Conservation (phyloP, 2,329 filamentous ascomycete species). For the Diaporthe sp. region DNA sequence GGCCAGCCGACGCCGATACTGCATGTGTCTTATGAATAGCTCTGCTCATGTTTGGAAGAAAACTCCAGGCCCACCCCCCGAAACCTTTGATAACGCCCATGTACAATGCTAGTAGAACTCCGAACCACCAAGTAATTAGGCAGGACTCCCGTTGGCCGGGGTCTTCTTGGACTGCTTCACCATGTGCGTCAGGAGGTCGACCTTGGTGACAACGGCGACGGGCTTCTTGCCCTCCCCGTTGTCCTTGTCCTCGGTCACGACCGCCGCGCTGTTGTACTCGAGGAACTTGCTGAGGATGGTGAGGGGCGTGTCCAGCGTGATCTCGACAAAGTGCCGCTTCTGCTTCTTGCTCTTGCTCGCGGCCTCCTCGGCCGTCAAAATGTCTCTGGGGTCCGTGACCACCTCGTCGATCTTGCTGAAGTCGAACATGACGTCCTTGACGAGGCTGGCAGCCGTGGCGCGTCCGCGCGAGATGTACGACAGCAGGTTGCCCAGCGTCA, state of each 20-base stretch:
- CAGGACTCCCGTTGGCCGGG: conserved; percentile 26
- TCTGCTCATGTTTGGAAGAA: conserved; percentile 39
- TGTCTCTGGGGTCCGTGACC: conserved; percentile 85
- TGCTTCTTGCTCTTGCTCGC: conserved; percentile 63
- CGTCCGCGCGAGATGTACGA: conserved; percentile 89
- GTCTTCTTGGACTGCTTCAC: conserved; percentile 71
- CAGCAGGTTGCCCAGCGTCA: conserved; percentile 94
- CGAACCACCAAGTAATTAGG: conserved; percentile 35
- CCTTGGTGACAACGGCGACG: conserved; percentile 93
- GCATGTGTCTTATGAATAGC: conserved; percentile 38
- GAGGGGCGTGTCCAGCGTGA: conserved; percentile 90
- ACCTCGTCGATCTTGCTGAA: conserved; percentile 90
- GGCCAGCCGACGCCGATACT: conserved; percentile 30
- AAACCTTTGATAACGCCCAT: conserved; percentile 22
- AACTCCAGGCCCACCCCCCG: background rate
- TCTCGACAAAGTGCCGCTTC: conserved; percentile 87
- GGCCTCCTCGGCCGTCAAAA: conserved; percentile 56
- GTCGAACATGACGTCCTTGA: conserved; percentile 96
- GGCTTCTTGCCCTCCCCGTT: conserved; percentile 77
- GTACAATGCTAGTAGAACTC: conserved; percentile 32
- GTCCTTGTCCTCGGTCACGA: conserved; percentile 83
- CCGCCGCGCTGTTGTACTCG: conserved; percentile 96
- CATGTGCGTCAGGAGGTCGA: conserved; percentile 94
- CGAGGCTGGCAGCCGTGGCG: conserved; percentile 78
- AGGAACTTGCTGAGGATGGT: conserved; percentile 90